These are phyloP conservation scores for Pluteus cervinus DNA, from an alignment of 768 basidiomycete genomes.

Conservation along the genomic window DNA sequence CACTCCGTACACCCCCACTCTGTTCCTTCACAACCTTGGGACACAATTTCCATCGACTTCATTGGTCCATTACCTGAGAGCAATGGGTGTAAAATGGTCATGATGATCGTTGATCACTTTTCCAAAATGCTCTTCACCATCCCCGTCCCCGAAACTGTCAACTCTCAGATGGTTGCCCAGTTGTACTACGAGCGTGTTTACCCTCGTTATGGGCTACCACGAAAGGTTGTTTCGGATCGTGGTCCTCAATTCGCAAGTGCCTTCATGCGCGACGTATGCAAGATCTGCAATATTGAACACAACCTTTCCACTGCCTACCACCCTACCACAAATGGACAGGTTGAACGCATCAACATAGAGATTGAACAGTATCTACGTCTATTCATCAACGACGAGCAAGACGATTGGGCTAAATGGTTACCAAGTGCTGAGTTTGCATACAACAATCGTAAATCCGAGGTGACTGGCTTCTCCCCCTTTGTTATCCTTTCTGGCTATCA, in stretches of 20 bases:
- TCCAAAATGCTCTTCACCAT: slow-evolving; percentile 16
- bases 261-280: slow-evolving; percentile 24
- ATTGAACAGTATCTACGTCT: slow-evolving; percentile 19
- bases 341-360: slow-evolving; percentile 23
- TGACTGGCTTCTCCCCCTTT: slow-evolving; percentile 12
- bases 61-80: slow-evolving; percentile 25
- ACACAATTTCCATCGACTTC: slow-evolving; percentile 29
- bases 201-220: slow-evolving; percentile 19
- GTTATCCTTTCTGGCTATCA: no score
- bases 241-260: slow-evolving; percentile 23
- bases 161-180: slow-evolving; percentile 12
- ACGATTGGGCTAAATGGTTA: slow-evolving; percentile 8
- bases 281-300: slow-evolving; percentile 22
- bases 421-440: slow-evolving; percentile 12
- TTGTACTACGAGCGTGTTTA: slow-evolving; percentile 16
- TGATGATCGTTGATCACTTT: slow-evolving; percentile 24
- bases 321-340: slow-evolving; percentile 25
- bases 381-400: slow-evolving; percentile 11
- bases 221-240: slow-evolving; percentile 19
- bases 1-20: slow-evolving; percentile 14
- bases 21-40: slow-evolving; percentile 20
- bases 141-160: slow-evolving; percentile 13
- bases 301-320: slow-evolving; percentile 36
- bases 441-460: slow-evolving; percentile 11
- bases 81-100: slow-evolving; percentile 23